Evolutionary conservation across 495 filamentous ascomycete genomes (phyloP).

Genomic region (Penicillium manginii): DNA sequence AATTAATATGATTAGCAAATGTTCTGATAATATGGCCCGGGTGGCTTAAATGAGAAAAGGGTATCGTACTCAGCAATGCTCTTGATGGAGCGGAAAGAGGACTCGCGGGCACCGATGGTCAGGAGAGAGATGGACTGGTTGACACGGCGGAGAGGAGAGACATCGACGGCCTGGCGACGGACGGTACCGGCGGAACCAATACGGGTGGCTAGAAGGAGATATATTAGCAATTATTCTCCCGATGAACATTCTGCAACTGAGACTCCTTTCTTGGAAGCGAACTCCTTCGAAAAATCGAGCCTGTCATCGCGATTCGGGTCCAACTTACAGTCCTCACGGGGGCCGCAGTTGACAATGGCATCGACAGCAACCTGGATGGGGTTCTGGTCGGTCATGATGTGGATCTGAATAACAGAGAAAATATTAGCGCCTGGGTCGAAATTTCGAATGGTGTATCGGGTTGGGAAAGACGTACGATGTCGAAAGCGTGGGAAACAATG

Average conservation of each 20-base stretch:
- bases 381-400: conserved; percentile 99
- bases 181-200: conserved; percentile 99
- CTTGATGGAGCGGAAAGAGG: conserved; percentile 99
- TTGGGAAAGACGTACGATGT: conserved; percentile 76
- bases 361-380: conserved; percentile 99
- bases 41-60: background rate
- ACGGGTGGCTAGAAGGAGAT: conserved; percentile 66
- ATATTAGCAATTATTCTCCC: background rate
- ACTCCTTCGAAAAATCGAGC: background rate
- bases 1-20: background rate
- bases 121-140: conserved; percentile 95
- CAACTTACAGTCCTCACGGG: conserved; percentile 81
- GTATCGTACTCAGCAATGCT: conserved; percentile 78
- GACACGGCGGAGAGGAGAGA: conserved; percentile 97
- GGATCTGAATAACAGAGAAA: conserved; percentile 64
- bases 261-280: background rate
- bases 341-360: conserved; percentile 99
- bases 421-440: conserved; percentile 10
- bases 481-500: conserved; percentile 98
- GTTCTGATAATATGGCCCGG: background rate
- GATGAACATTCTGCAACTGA: background rate
- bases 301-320: background rate
- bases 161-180: conserved; percentile 97
- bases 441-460: background rate
- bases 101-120: conserved; percentile 95